Evolutionary conservation across 495 filamentous ascomycete genomes (phyloP), one percentile per base, ranked within the genome.

Genomic region (Aspergillus avenaceus): DNA sequence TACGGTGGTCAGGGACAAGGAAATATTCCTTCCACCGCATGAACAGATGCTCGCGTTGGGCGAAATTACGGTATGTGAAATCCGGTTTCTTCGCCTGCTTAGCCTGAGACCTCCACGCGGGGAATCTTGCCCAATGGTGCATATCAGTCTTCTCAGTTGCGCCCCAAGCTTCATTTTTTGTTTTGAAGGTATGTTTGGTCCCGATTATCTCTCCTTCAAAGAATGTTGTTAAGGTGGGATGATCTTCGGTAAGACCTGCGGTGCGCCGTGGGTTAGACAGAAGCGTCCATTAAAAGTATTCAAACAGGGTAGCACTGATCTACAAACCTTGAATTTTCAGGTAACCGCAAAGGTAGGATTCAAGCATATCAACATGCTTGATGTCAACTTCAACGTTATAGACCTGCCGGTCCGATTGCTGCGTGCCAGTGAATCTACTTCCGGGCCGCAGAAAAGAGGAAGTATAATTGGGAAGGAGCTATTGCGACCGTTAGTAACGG

Each of bases 1-100:
- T 90, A 2, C 89, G 81, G 67, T 99, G 95, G 59, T 97, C 90
- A 8, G 95, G 95, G 3, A 99, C 95, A 7, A 99, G 78, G 63
- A 99, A 99, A 57, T 95, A 88, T 67, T 99, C 95, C 65, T 99
- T 99, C 95, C 95, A 99, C 42, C 95, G 83, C 95, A 99, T 99
- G 65, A 97, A 99, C 16, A 99, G 84, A 63, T 97, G 85, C 57
- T 97, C 91, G 47, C 84, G 78, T 63, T 95, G 86, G 28, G 76
- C 73, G 58, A 77, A 82, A 54, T 85, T 80, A 50, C 82, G 80
- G 54, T 81, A 81, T 18, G 80, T 84, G 55, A 90, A 82, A 60
- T 92, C 85, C n/a, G 81, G 78, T 57, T 85, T 84, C 53, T 85
- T 88, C 12, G 88, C 85, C 56, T 87, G 87, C 60, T 84, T 83